phyloP scores from a whole-genome alignment of 495 filamentous ascomycete genomes.

The Bacidia rubella region DNA sequence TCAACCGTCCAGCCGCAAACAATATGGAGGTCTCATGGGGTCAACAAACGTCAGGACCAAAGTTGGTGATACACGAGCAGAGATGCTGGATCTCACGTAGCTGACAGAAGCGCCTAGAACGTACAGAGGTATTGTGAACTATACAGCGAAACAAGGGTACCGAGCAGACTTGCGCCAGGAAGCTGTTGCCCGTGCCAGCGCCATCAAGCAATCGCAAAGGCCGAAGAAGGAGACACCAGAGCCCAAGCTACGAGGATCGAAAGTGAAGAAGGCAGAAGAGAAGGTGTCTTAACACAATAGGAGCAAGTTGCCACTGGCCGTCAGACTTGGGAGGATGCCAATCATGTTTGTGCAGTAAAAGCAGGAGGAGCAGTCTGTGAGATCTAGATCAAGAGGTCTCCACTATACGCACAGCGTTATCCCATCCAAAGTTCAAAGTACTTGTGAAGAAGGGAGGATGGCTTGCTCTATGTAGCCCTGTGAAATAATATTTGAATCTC shows the following conservation, averaged over 20 bases:
- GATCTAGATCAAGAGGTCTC: no score
- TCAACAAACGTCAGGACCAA: slow-evolving; percentile 19
- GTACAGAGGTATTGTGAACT: slow-evolving; percentile 70
- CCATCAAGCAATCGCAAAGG: slow-evolving; percentile 66
- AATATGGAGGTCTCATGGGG: slow-evolving; percentile 50
- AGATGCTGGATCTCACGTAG: slow-evolving; percentile 8
- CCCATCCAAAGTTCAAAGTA: no score
- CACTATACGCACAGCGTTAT: no score
- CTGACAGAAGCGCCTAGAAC: slow-evolving; percentile 42
- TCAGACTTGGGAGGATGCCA: no score
- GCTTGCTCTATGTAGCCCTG: no score
- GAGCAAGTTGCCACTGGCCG: no score
- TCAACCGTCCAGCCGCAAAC: slow-evolving; percentile 56
- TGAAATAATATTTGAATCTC: no score
- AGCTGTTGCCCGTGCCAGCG: slow-evolving; percentile 78
- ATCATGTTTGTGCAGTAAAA: no score
- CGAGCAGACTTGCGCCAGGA: slow-evolving; percentile 74
- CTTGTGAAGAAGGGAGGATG: no score
- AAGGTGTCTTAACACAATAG: slow-evolving; percentile 29
- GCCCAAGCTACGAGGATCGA: slow-evolving; percentile 63
- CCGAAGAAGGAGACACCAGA: slow-evolving; percentile 61
- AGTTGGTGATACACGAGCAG: slow-evolving; percentile 18
- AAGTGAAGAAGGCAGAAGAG: slow-evolving; percentile 64
- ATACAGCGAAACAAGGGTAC: slow-evolving; percentile 69
- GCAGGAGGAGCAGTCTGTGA: no score